phyloP scores from a whole-genome alignment of 2,329 filamentous ascomycete genomes.

The Elsinoe fawcettii region DNA sequence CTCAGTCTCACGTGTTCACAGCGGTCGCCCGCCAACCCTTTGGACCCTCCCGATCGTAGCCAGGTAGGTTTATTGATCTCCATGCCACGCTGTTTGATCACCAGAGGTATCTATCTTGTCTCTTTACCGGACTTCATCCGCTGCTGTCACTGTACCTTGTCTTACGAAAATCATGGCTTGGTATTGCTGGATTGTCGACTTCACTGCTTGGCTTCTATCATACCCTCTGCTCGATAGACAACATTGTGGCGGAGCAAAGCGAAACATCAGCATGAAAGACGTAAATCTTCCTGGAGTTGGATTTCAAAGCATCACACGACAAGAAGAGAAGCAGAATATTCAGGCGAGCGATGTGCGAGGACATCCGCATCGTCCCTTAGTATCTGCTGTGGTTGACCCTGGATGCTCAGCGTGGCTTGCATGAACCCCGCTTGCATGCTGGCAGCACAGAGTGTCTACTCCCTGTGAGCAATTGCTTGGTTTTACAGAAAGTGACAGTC shows the following conservation, averaged over 20 bases:
- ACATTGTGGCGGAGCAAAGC: not conserved
- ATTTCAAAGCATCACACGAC: no score
- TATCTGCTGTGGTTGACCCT: not conserved
- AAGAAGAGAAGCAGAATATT: no score
- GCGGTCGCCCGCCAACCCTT: not conserved
- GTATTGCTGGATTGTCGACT: not conserved
- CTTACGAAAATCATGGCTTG: not conserved
- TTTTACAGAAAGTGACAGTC: no score
- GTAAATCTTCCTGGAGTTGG: no score
- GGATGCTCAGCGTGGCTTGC: not conserved
- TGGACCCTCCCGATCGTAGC: not conserved
- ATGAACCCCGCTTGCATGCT: not conserved
- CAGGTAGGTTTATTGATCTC: not conserved
- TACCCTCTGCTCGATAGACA: not conserved
- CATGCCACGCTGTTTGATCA: not conserved
- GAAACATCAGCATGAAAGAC: not conserved
- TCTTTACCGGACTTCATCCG: not conserved
- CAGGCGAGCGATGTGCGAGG: no score
- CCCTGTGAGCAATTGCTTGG: no score
- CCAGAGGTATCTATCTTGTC: not conserved
- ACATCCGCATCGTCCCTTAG: no score
- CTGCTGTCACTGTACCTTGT: not conserved
- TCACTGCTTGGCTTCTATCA: constrained; percentile 1
- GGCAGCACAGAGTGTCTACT: not conserved
- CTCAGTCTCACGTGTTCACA: no score